phyloP scores from a whole-genome alignment of 2,329 filamentous ascomycete genomes.

The Harringtonia lauricola region DNA sequence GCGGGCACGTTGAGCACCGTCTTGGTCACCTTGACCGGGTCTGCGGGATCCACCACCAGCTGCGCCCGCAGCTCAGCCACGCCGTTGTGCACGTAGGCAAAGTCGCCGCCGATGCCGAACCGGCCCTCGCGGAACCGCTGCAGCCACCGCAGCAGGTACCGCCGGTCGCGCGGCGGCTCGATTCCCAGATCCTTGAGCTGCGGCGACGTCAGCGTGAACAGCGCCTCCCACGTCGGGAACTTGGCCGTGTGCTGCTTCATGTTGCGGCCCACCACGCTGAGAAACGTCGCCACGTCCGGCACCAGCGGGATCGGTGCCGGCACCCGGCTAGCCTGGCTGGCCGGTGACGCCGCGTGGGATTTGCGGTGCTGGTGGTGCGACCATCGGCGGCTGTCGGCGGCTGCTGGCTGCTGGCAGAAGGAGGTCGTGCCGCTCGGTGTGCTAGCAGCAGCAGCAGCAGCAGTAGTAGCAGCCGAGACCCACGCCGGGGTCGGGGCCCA shows the following conservation, averaged over 20 bases:
- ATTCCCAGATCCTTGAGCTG: conserved; percentile 77
- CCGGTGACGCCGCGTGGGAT: too few species aligned
- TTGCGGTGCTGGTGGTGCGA: background rate
- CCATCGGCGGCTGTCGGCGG: background rate
- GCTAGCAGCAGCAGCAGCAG: too few species aligned
- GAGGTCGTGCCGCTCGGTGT: too few species aligned
- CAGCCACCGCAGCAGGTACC: conserved; percentile 81
- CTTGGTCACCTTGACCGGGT: conserved; percentile 31
- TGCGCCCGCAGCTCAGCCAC: conserved; percentile 38
- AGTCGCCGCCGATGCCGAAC: conserved; percentile 74
- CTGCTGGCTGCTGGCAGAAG: background rate
- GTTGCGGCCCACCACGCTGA: conserved; percentile 81
- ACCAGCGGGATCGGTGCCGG: conserved; percentile 75
- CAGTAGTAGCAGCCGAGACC: too few species aligned
- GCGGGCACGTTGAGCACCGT: conserved; percentile 43
- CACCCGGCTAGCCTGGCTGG: conserved; percentile 18
- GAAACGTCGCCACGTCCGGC: conserved; percentile 75
- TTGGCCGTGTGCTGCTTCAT: conserved; percentile 75
- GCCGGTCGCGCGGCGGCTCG: conserved; percentile 70
- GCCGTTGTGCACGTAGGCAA: conserved; percentile 55
- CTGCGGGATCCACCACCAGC: conserved; percentile 22
- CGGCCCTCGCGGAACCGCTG: conserved; percentile 70
- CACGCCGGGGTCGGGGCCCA: too few species aligned
- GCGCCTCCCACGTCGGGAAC: conserved; percentile 79
- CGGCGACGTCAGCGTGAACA: conserved; percentile 69